Conservation (phyloP, 192 early-diverging fungal species). For the Lobosporangium transversale region DNA sequence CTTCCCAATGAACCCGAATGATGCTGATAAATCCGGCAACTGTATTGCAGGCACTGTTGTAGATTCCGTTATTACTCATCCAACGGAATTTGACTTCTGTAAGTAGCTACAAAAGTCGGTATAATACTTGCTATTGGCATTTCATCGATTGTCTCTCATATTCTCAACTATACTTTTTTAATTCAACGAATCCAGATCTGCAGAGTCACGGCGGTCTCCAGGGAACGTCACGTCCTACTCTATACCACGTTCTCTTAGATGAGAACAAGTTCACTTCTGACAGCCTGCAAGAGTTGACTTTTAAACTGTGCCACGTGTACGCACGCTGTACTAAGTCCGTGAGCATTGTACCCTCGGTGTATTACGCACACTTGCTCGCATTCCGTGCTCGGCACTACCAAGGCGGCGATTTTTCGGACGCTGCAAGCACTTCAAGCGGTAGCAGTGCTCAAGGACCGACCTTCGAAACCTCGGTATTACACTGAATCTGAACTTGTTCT, state of each 20-base stretch:
- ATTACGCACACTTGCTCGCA: slow-evolving; percentile 55
- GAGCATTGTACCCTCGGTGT: slow-evolving; percentile 65
- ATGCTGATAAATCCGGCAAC: slow-evolving; percentile 78
- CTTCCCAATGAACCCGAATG: slow-evolving; percentile 66
- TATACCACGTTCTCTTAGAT: slow-evolving; percentile 89
- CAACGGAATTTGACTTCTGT: slow-evolving; percentile 81
- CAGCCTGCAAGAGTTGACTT: slow-evolving; percentile 81
- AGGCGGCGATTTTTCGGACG: slow-evolving; percentile 19
- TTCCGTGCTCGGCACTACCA: slow-evolving; percentile 54
- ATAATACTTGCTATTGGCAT: no score
- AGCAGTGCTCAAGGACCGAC: neutral
- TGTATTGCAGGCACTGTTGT: slow-evolving; percentile 83
- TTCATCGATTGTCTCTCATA: no score
- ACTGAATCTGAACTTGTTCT: no score
- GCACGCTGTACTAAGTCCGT: slow-evolving; percentile 86
- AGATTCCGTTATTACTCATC: slow-evolving; percentile 74
- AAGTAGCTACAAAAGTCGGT: no score
- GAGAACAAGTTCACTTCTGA: slow-evolving; percentile 80
- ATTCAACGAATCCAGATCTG: slow-evolving; percentile 68
- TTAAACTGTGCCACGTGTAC: slow-evolving; percentile 88
- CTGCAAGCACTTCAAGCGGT: slow-evolving; percentile 14
- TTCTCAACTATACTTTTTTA: no score
- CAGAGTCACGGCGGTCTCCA: slow-evolving; percentile 89
- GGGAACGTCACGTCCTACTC: slow-evolving; percentile 89
- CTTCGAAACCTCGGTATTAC: slow-evolving; percentile 27